Percentiles rank a stretch among this genome's conserved stretches.
phyloP scores from a whole-genome alignment of 257 asterid species.

The Solanum medicagineum region DNA sequence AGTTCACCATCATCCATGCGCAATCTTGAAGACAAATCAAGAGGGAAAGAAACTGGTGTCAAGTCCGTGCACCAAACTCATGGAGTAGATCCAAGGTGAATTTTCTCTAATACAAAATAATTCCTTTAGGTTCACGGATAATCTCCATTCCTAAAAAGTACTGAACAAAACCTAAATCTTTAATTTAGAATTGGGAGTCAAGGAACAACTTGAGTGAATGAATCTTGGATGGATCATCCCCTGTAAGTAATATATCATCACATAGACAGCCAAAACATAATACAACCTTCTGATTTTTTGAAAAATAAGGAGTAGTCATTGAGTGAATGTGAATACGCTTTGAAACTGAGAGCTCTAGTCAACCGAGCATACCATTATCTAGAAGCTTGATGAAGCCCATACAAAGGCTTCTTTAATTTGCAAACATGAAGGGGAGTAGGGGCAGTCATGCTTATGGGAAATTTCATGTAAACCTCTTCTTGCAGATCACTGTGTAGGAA shows the following conservation, averaged over 20 bases:
- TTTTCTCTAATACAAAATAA: too few species aligned
- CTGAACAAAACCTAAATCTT: neutral
- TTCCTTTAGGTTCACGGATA: neutral
- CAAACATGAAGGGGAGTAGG: neutral
- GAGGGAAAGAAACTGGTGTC: neutral
- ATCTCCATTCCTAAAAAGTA: neutral
- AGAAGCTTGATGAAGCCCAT: too few species aligned
- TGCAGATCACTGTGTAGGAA: too few species aligned
- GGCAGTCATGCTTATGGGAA: neutral
- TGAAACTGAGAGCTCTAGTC: neutral
- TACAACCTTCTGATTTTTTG: too few species aligned
- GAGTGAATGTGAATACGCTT: neutral
- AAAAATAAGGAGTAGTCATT: neutral
- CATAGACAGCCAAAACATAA: neutral
- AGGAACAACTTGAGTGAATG: neutral
- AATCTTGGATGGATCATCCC: neutral
- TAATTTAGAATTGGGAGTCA: neutral
- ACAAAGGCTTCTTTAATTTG: neutral
- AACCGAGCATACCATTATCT: neutral
- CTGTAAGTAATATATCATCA: too few species aligned
- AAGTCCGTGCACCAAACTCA: neutral
- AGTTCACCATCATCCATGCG: neutral
- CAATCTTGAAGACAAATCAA: neutral
- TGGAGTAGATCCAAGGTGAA: neutral
- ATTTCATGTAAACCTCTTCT: neutral